phyloP scores from a whole-genome alignment of 169 alveolate genomes.

The Plasmodium gallinaceum region DNA sequence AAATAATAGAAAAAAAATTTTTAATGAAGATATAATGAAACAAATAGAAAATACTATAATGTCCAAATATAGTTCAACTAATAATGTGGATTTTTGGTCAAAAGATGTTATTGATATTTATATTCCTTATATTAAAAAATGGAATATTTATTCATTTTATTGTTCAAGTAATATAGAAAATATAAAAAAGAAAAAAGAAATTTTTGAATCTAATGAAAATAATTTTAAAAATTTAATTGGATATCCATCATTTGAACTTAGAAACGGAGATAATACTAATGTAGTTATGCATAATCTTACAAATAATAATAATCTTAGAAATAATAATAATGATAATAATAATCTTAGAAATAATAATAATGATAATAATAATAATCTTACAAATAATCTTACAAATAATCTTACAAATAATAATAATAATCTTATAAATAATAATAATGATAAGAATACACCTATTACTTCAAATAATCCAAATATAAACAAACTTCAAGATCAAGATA shows the following conservation, averaged over 20 bases:
- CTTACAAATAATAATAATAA: too few species aligned
- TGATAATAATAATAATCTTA: too few species aligned
- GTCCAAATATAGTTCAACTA: slow-evolving; percentile 27
- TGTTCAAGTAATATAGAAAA: slow-evolving; percentile 73
- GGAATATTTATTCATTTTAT: slow-evolving; percentile 74
- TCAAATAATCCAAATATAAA: too few species aligned
- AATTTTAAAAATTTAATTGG: slow-evolving; percentile 63
- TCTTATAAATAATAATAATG: too few species aligned
- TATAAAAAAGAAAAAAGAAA: slow-evolving; percentile 42
- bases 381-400: too few species aligned
- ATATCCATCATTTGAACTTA: slow-evolving; percentile 60
- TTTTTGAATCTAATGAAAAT: slow-evolving; percentile 27
- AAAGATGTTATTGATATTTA: slow-evolving; percentile 64
- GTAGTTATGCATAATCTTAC: too few species aligned
- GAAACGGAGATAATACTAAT: slow-evolving; percentile 3
- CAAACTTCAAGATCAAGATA: too few species aligned
- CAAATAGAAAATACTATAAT: slow-evolving; percentile 36
- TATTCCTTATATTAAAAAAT: slow-evolving; percentile 68
- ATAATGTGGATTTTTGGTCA: slow-evolving; percentile 76
- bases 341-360: too few species aligned
- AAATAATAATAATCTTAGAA: too few species aligned
- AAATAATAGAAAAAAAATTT: neutral
- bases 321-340: too few species aligned
- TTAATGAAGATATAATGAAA: neutral
- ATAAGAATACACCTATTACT: too few species aligned